Percentiles rank a stretch among this genome's conserved stretches.
phyloP scores from a whole-genome alignment of 1,284 basidiomycete genomes.

The Pseudozyma thailandica region DNA sequence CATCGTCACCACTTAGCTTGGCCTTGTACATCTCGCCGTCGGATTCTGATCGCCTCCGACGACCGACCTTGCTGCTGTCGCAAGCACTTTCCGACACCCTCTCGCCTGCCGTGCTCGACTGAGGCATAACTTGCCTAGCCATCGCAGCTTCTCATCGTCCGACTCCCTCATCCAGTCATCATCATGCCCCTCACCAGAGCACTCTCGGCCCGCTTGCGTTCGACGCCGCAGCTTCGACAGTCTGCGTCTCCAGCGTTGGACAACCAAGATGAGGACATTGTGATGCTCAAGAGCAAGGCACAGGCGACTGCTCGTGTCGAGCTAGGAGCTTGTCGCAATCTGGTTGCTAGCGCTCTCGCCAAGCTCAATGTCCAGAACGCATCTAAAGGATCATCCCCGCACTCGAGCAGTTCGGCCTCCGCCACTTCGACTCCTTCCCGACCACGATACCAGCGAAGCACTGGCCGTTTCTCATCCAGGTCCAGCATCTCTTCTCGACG shows the following conservation, averaged over 20 bases:
- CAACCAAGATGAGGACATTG: slow-evolving; percentile 13
- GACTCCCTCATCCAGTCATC: not conserved
- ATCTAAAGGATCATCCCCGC: slow-evolving; percentile 16
- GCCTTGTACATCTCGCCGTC: too few relatives aligned
- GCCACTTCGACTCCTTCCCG: slow-evolving; percentile 18
- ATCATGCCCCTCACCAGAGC: slow-evolving; percentile 47
- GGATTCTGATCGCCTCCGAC: too few relatives aligned
- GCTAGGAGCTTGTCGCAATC: slow-evolving; percentile 11
- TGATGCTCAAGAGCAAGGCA: slow-evolving; percentile 25
- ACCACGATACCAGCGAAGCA: slow-evolving; percentile 19
- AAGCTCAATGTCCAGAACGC: slow-evolving; percentile 28
- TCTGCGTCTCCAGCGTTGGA: slow-evolving; percentile 5
- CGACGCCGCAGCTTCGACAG: slow-evolving; percentile 22
- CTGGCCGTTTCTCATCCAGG: slow-evolving; percentile 29
- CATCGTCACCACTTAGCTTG: too few relatives aligned
- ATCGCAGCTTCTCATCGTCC: not conserved
- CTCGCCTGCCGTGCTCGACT: too few relatives aligned
- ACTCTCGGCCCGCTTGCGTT: slow-evolving; percentile 29
- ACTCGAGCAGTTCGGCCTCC: slow-evolving; percentile 15
- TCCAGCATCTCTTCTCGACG: slow-evolving; percentile 31
- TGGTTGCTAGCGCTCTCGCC: slow-evolving; percentile 22
- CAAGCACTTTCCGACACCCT: too few relatives aligned
- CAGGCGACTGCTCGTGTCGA: slow-evolving; percentile 8
- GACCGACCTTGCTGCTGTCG: too few relatives aligned
- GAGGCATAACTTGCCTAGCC: too few relatives aligned